These are phyloP conservation scores for Collariella sp. DNA, from an alignment of 495 filamentous ascomycete genomes.

Conservation along the genomic window DNA sequence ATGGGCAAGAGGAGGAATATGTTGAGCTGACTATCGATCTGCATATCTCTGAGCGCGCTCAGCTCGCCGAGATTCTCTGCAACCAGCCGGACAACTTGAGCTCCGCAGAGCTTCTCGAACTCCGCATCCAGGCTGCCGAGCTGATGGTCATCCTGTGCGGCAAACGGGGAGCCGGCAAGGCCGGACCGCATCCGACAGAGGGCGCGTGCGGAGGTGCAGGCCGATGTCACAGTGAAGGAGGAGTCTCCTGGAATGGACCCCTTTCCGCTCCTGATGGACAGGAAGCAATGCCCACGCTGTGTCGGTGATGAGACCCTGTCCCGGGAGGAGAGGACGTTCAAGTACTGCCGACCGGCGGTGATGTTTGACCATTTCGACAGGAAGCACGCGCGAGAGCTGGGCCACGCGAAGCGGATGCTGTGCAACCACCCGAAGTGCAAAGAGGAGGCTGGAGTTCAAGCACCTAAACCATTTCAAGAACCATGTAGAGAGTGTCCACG, in stretches of 20 bases:
- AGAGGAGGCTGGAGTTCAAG: conserved; percentile 4
- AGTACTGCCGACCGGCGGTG: conserved; percentile 7
- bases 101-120: conserved; percentile 7
- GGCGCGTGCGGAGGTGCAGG: background rate
- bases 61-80: too few relatives aligned
- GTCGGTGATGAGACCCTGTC: conserved; percentile 3
- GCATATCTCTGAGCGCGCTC: too few relatives aligned
- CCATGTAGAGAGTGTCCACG: background rate
- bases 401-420: background rate
- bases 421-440: conserved; percentile 6
- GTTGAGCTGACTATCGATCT: too few relatives aligned
- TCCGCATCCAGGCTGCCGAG: conserved; percentile 14
- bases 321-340: conserved; percentile 1
- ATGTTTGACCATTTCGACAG: conserved; percentile 8
- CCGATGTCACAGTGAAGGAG: background rate
- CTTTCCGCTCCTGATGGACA: conserved; percentile 4
- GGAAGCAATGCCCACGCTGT: conserved; percentile 2
- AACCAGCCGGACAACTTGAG: conserved; percentile 10
- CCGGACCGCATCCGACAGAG: background rate
- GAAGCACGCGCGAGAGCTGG: too few relatives aligned
- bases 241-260: conserved; percentile 3
- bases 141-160: conserved; percentile 4
- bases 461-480: conserved; percentile 4
- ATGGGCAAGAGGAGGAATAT: too few relatives aligned
- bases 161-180: conserved; percentile 5